These are phyloP conservation scores for Brachypodium distachyon DNA, from an alignment of 202 grass and related monocot species.

Conservation along the genomic window DNA sequence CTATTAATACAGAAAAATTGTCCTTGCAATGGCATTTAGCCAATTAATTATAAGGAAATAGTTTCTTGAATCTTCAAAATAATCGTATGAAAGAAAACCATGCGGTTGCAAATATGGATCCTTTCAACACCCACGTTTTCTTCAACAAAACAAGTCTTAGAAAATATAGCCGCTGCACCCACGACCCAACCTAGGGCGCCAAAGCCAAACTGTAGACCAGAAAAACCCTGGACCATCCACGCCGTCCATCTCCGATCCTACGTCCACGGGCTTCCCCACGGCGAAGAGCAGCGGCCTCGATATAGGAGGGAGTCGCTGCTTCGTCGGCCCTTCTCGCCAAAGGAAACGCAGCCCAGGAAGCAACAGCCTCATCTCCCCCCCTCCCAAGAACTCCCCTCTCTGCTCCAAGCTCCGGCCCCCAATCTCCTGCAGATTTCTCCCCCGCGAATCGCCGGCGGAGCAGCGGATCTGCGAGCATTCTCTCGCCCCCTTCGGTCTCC, in stretches of 20 bases:
- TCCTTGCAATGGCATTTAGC: too few relatives aligned
- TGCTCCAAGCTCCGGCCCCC: neutral
- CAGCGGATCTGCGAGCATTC: neutral
- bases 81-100: too few relatives aligned
- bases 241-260: neutral
- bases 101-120: too few relatives aligned
- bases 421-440: neutral
- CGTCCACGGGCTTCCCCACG: neutral
- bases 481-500: neutral
- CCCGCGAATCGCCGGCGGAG: neutral
- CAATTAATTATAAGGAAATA: too few relatives aligned
- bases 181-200: neutral
- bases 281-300: neutral
- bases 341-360: slow-evolving; percentile 3
- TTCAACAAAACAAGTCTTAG: too few relatives aligned
- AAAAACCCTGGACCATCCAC: too few relatives aligned
- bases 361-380: slow-evolving; percentile 3
- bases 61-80: too few relatives aligned
- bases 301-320: neutral
- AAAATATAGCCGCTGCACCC: neutral
- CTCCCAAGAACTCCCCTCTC: neutral
- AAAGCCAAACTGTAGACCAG: neutral
- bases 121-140: too few relatives aligned
- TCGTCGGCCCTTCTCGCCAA: neutral
- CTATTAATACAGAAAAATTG: too few relatives aligned